Percentiles rank a stretch among this genome's conserved stretches.
Conservation (phyloP, 441 rosid species). For the Croton laevigatus region DNA sequence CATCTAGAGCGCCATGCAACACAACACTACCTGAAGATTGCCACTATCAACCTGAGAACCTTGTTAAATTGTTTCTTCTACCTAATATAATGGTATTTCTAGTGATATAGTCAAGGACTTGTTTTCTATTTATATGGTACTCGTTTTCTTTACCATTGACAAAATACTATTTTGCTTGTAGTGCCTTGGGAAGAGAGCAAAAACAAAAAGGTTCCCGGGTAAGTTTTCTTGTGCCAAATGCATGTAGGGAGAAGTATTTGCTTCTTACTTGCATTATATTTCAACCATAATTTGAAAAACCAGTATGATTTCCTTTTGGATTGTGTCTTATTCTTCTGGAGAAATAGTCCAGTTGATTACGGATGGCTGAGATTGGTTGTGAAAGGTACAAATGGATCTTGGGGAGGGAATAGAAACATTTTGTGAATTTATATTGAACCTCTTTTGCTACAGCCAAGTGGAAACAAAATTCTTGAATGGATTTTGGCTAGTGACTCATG, state of each 20-base stretch:
- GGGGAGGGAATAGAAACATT: background rate
- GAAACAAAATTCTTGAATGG: background rate
- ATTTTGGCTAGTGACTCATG: background rate
- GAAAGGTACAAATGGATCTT: background rate
- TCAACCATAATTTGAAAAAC: background rate
- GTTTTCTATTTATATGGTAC: background rate
- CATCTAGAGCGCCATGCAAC: constrained; percentile 55
- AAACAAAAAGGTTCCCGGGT: constrained; percentile 62
- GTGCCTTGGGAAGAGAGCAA: constrained; percentile 76
- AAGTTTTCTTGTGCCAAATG: constrained; percentile 17
- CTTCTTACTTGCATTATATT: background rate
- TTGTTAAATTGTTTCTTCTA: constrained; percentile 80
- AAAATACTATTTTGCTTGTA: constrained; percentile 37
- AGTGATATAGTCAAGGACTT: constrained; percentile 13
- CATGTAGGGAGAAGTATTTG: background rate
- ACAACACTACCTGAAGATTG: constrained; percentile 91
- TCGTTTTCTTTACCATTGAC: constrained; percentile 22
- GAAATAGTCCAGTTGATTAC: background rate
- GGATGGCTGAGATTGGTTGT: background rate
- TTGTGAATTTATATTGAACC: background rate
- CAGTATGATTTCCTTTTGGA: background rate
- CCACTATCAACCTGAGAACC: constrained; percentile 91
- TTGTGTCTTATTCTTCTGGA: background rate
- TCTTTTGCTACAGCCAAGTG: background rate
- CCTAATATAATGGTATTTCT: constrained; percentile 72